Base-by-base conservation (phyloP, 306 rosid species). In the Trifolium subterraneum region DNA sequence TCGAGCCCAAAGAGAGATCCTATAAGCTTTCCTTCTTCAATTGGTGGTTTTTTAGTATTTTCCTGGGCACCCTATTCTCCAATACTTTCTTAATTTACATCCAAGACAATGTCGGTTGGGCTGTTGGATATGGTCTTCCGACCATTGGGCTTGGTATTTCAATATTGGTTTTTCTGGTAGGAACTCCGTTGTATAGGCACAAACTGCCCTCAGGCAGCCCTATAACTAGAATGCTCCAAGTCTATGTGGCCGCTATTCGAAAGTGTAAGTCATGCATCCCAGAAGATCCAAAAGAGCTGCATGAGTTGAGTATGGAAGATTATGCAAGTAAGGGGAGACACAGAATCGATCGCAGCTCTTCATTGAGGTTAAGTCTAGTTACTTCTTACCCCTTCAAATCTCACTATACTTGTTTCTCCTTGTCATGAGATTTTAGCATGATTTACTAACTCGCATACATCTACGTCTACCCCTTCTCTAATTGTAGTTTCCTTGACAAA, bases 31-130 rank as follows among this genome's bases (percentile, higher is more conserved):
- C 96, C 52, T 90, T 93, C 80, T 93, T 90, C 70, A 93, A 93
- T 60, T 93, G 97, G 98, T 93, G 96, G 97, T 76, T 89, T 85
- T 93, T 93, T 66, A 82, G 96, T 64, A 86, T 90, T 13, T 86
- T 89, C 81, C 68, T 87, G 41, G 98, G 97, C 14, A 86, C 93
- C 22, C 93, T 93, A 39, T 90, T 89, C 84, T 77, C 97, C 20
- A 86, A 65, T 84, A 86, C 98, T 11, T 72, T 90, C 71, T 78
- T 93, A 77, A 47, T 93, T 64, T 89, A 86, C 86, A 81, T 90
- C 42, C 98, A 93, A 89, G 97, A 89, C 61, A 86, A 72, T 4
- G 88, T 84, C 59, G 90, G 98, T 13, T 90, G 92, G 93, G n/a
- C 88, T 13, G 45, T 93, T 48, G 98, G 98, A 2, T 93, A 90